Percentiles rank a stretch among this genome's conserved stretches.
Conservation (phyloP, 495 filamentous ascomycete genomes). For the Amniculicola lignicola region DNA sequence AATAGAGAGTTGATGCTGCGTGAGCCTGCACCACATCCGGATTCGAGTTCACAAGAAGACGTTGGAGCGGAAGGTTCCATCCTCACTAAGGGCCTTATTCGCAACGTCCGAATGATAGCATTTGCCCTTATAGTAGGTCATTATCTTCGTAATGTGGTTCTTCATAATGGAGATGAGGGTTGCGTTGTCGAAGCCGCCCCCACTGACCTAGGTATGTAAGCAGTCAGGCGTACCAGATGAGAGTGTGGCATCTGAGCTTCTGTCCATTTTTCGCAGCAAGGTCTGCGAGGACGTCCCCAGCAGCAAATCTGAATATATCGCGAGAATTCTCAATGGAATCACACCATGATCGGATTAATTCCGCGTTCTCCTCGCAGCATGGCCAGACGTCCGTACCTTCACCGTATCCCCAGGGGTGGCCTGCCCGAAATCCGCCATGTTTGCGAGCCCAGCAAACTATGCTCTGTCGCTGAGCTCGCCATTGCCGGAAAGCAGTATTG, state of each 20-base stretch:
- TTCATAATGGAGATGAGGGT: constrained; percentile 25
- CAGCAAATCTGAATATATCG: constrained; percentile 8
- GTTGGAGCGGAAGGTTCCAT: constrained; percentile 46
- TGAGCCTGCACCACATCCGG: too few relatives aligned
- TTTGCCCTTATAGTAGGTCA: constrained; percentile 20
- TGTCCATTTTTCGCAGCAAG: constrained; percentile 18
- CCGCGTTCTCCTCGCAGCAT: not conserved
- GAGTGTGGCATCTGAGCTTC: constrained; percentile 22
- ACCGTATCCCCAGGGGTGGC: constrained; percentile 20
- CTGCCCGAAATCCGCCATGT: constrained; percentile 46
- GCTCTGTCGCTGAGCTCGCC: constrained; percentile 49
- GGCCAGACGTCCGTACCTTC: constrained; percentile 2
- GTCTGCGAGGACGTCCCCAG: constrained; percentile 1
- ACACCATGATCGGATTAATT: constrained; percentile 22
- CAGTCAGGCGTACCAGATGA: constrained; percentile 26
- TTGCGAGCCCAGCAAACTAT: constrained; percentile 48
- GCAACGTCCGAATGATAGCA: constrained; percentile 31
- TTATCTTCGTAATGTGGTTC: constrained; percentile 24
- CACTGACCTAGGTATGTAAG: constrained; percentile 14
- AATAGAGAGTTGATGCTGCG: too few relatives aligned
- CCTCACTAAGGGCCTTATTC: constrained; percentile 41
- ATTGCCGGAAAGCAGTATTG: constrained; percentile 61
- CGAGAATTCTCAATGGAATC: constrained; percentile 20
- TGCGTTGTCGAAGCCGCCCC: constrained; percentile 15
- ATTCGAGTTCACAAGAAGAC: too few relatives aligned